Conservation (phyloP, 805 yeast species). For the Candida easanensis region DNA sequence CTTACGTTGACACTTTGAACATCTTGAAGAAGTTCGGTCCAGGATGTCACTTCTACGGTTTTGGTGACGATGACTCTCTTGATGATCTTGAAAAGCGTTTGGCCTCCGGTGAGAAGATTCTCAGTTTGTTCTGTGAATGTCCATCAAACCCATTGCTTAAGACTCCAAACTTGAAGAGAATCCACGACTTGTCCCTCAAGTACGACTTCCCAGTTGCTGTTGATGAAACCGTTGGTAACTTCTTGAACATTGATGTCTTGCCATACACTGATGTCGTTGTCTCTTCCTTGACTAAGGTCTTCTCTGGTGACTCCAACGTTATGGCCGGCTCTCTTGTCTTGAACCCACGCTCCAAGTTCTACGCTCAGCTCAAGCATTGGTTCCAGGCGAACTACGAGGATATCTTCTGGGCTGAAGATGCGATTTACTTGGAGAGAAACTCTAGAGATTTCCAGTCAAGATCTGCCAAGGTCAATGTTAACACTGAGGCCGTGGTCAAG, state of each 20-base stretch:
- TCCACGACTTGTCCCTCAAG: conserved; percentile 62
- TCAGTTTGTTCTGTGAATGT: conserved; percentile 85
- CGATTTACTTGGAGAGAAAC: conserved; percentile 86
- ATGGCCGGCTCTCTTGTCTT: conserved; percentile 89
- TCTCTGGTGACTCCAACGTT: conserved; percentile 92
- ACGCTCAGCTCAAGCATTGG: conserved; percentile 45
- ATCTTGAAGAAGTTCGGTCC: conserved; percentile 88
- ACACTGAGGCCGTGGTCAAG: conserved; percentile 52
- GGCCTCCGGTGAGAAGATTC: conserved; percentile 60
- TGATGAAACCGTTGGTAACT: conserved; percentile 94
- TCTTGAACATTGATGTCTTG: conserved; percentile 75
- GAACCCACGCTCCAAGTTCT: conserved; percentile 61
- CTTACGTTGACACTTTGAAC: conserved; percentile 89
- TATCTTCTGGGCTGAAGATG: conserved; percentile 89
- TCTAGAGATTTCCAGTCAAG: conserved; percentile 82
- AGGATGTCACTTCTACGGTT: conserved; percentile 82
- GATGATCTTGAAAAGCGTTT: conserved; percentile 62
- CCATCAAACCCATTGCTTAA: conserved; percentile 93
- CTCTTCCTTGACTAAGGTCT: conserved; percentile 85
- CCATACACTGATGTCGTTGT: conserved; percentile 85
- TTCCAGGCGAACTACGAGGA: conserved; percentile 63
- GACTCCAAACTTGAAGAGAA: conserved; percentile 71
- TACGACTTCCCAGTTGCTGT: conserved; percentile 77
- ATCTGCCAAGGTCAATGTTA: conserved; percentile 49
- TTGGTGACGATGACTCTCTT: conserved; percentile 72